A percentile compares a stretch with the other conserved stretches of the same genome.
phyloP scores from a whole-genome alignment of 2,329 filamentous ascomycete genomes.

The Teratosphaeria zuluensis region DNA sequence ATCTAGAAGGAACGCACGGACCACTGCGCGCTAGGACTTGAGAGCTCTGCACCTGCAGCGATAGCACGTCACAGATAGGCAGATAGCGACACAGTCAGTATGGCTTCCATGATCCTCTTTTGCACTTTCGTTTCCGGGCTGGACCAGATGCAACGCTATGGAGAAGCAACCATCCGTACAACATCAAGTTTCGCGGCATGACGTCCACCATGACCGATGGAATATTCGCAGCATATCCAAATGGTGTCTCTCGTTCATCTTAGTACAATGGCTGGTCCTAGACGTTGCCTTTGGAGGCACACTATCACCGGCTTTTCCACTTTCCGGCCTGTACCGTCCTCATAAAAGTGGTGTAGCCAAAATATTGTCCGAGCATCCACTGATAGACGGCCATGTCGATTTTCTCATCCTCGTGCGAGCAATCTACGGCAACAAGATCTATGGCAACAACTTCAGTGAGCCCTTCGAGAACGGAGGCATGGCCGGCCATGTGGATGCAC shows the following conservation, averaged over 20 bases:
- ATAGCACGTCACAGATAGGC: not conserved
- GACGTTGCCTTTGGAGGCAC: not conserved
- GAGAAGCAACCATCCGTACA: not conserved
- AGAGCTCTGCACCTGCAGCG: not conserved
- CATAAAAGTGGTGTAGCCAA: constrained; percentile 7
- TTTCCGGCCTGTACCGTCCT: not conserved
- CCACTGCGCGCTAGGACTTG: not conserved
- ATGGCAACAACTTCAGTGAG: constrained; percentile 55
- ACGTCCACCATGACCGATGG: not conserved
- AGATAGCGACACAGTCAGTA: not conserved
- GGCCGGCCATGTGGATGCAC: constrained; percentile 65
- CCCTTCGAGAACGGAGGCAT: constrained; percentile 64
- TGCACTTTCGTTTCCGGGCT: not conserved
- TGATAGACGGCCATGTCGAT: constrained; percentile 75
- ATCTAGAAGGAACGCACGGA: not conserved
- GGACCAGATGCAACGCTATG: not conserved
- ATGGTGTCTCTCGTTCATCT: not conserved
- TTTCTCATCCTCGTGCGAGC: constrained; percentile 63
- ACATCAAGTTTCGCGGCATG: not conserved
- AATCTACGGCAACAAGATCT: constrained; percentile 66
- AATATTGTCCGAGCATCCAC: constrained; percentile 12
- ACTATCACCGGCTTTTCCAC: not conserved
- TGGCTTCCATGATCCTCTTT: not conserved
- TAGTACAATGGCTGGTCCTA: not conserved
- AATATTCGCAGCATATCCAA: not conserved